phyloP scores from a whole-genome alignment of 257 asterid genomes.

The Solanum neorickii region DNA sequence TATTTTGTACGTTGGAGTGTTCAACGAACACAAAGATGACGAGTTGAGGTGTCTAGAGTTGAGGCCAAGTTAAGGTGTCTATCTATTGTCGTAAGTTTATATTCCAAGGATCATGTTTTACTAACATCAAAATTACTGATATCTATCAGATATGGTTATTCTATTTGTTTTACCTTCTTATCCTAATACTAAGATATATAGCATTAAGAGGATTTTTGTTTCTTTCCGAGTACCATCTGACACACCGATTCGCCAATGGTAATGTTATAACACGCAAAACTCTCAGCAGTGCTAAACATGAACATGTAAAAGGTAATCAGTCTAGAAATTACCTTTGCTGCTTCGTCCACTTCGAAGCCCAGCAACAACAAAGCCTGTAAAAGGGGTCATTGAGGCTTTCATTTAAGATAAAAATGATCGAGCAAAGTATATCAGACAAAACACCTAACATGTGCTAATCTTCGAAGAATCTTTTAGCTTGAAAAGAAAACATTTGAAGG shows the following conservation, averaged over 20 bases:
- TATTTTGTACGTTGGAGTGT: neutral
- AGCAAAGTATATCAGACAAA: neutral
- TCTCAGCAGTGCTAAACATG: neutral
- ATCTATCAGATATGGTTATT: neutral
- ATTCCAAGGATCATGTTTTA: neutral
- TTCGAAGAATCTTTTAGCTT: neutral
- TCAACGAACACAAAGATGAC: neutral
- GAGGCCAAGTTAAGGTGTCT: neutral
- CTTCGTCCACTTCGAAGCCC: slow-evolving; percentile 72
- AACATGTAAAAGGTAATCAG: neutral
- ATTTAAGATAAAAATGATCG: neutral
- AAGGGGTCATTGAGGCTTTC: neutral
- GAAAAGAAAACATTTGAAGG: neutral
- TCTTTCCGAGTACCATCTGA: neutral
- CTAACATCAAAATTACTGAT: neutral
- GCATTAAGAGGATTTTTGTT: neutral
- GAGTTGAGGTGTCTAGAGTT: neutral
- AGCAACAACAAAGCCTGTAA: slow-evolving; percentile 74
- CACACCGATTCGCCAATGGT: neutral
- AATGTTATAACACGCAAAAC: neutral
- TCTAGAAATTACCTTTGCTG: slow-evolving; percentile 37
- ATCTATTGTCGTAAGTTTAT: neutral
- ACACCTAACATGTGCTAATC: neutral
- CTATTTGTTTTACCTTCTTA: neutral
- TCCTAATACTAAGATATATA: neutral